Conservation (phyloP, 345 rosid species). For the sweet orange (Citrus sinensis) region DNA sequence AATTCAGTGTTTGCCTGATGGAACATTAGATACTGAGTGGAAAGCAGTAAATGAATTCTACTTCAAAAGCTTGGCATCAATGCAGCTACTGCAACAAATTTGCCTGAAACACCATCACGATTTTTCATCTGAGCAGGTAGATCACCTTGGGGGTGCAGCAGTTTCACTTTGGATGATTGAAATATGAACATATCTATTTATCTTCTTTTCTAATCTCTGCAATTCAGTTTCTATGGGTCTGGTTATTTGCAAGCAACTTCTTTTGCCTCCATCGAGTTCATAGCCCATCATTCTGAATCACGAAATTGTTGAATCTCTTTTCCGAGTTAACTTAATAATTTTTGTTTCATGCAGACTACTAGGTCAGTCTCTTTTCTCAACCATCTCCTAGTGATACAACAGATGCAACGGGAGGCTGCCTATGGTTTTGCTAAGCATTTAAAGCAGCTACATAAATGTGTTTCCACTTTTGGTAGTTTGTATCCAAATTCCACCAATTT, state of each 20-base stretch:
- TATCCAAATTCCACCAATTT: conserved; percentile 25
- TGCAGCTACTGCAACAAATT: conserved; percentile 59
- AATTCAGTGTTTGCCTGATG: conserved; percentile 25
- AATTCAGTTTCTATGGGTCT: background rate
- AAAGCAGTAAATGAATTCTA: conserved; percentile 60
- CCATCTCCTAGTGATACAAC: conserved; percentile 78
- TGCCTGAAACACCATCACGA: conserved; percentile 66
- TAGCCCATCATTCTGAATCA: background rate
- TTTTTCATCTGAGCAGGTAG: conserved; percentile 79
- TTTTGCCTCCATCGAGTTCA: background rate
- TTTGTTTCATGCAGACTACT: conserved; percentile 46
- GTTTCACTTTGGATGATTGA: background rate
- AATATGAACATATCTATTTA: background rate
- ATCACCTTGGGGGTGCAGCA: conserved; percentile 4
- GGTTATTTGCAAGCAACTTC: background rate
- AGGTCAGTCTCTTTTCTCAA: conserved; percentile 70
- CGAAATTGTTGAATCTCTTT: background rate
- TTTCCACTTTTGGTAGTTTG: conserved; percentile 38
- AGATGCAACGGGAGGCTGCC: conserved; percentile 60
- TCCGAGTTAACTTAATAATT: background rate
- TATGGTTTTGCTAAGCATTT: conserved; percentile 54
- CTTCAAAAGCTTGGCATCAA: conserved; percentile 79
- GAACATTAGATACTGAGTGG: conserved; percentile 47
- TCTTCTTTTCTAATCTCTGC: background rate
- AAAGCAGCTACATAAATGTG: conserved; percentile 39